phyloP scores from a whole-genome alignment of 352 stramenopile genomes.

The Pythium brassicae region DNA sequence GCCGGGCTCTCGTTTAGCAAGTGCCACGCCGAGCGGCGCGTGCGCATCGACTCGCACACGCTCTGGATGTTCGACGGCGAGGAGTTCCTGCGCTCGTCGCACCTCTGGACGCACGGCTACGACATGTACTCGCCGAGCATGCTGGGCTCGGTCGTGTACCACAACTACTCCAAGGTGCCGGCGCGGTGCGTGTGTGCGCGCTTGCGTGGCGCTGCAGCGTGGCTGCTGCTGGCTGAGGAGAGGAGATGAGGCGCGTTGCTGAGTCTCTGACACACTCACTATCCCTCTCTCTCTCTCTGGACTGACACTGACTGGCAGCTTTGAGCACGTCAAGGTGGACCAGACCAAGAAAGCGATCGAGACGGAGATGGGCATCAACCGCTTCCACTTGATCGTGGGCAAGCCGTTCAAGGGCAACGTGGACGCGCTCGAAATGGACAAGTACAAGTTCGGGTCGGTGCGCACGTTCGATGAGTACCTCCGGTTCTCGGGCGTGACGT shows the following conservation, averaged over 20 bases:
- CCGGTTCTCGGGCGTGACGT: conserved; percentile 52
- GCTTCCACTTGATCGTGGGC: conserved; percentile 51
- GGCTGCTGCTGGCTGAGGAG: too few species aligned
- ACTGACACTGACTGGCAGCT: too few species aligned
- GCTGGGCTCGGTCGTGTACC: conserved; percentile 59
- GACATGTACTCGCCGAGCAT: conserved; percentile 65
- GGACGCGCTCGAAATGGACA: conserved; percentile 56
- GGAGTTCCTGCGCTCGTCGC: conserved; percentile 59
- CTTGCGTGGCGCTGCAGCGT: too few species aligned
- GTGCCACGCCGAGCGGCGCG: conserved; percentile 74
- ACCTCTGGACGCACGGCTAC: conserved; percentile 63
- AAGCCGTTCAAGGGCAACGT: conserved; percentile 54
- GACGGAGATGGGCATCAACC: conserved; percentile 50
- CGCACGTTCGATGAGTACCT: conserved; percentile 59
- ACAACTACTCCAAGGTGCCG: conserved; percentile 74
- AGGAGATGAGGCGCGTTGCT: too few species aligned
- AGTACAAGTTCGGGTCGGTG: conserved; percentile 47
- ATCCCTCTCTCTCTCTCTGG: too few species aligned
- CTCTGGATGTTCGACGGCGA: conserved; percentile 78
- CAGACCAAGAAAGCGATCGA: conserved; percentile 33
- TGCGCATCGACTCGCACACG: conserved; percentile 73
- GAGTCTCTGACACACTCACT: too few species aligned
- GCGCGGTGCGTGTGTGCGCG: conserved; percentile 34
- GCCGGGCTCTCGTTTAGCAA: conserved; percentile 82
- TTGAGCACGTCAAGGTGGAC: conserved; percentile 53